Evolutionary conservation across 331 rosid species (phyloP), one percentile per base, ranked within the genome.

Genomic region (Quercus tomentella): DNA sequence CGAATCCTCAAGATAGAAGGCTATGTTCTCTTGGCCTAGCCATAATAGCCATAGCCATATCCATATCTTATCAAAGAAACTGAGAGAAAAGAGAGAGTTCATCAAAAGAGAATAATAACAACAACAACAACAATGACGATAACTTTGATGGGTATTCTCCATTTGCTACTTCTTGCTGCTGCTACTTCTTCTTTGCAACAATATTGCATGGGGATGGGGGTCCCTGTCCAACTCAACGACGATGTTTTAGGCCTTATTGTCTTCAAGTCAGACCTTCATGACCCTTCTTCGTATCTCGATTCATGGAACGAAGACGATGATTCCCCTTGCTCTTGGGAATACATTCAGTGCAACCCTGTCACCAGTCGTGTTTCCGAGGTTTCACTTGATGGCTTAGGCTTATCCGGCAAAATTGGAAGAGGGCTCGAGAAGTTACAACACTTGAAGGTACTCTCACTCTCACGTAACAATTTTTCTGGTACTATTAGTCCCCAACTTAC

Each of bases 301-400:
- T 92, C 97, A 0, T 95, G 99, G 99, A 95, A 85, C 37, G 98
- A 95, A 77, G 97, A 93, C 21, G 96, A 93, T 41, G 84, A 60
- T 0, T 89, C 84, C 35, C 91, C 99, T 1, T 93, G 98, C 76
- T 90, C 98, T 5, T 95, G 99, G 99, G 60, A 72, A 31, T 88
- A 75, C 71, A 76, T 95, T 7, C 79, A 73, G 23, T 95, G 98
- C 86, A 90, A 86, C 61, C 89, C 90, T 2, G 31, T 21, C 21
- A 87, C 66, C 31, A 80, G 89, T 72, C 82, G 91, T 79, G 98
- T 95, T 41, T 81, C 91, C 0, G 89, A 89, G 56, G 60, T 95
- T 14, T 82, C 86, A 5, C 83, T 95, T 16, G 91, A 87, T 56
- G 88, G 90, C 4, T 78, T 95, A 18, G 87, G 83, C 1, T 41